These are phyloP conservation scores for Thalia dealbata DNA, from an alignment of 176 grass and related monocot species.

Conservation along the genomic window DNA sequence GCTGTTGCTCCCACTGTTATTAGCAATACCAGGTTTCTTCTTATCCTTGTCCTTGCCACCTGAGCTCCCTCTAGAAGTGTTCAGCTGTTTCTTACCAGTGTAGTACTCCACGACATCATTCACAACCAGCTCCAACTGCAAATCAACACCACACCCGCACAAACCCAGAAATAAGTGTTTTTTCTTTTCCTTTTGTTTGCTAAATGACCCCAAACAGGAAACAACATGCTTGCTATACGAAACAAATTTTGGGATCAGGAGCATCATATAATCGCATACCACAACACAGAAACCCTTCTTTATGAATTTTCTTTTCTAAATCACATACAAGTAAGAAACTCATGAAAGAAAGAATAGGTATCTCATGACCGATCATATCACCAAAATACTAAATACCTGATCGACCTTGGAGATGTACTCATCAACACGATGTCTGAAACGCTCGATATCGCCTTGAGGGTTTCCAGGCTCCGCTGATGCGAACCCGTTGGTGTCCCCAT, in stretches of 20 bases:
- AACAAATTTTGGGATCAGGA: neutral
- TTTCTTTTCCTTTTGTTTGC: neutral
- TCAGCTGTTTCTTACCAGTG: slow-evolving; percentile 37
- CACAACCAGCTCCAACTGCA: slow-evolving; percentile 59
- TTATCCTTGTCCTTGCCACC: slow-evolving; percentile 16
- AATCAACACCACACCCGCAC: neutral
- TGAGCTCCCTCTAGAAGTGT: slow-evolving; percentile 19
- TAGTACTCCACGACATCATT: slow-evolving; percentile 46
- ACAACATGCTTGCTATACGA: neutral
- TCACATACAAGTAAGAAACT: neutral
- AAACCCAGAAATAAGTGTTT: neutral
- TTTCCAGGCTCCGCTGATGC: neutral
- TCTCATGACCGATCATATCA: neutral
- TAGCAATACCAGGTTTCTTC: slow-evolving; percentile 22
- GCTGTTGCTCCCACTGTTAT: slow-evolving; percentile 22
- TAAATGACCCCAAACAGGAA: neutral
- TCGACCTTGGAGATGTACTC: slow-evolving; percentile 8
- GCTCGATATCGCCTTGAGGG: neutral
- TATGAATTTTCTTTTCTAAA: neutral
- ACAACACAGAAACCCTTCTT: neutral
- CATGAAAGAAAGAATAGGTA: neutral
- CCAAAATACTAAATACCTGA: neutral
- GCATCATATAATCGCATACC: neutral
- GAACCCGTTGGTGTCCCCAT: neutral
- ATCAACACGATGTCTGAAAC: slow-evolving; percentile 8